phyloP scores from a whole-genome alignment of 2,329 filamentous ascomycete genomes.

The Fusarium ramigenum region DNA sequence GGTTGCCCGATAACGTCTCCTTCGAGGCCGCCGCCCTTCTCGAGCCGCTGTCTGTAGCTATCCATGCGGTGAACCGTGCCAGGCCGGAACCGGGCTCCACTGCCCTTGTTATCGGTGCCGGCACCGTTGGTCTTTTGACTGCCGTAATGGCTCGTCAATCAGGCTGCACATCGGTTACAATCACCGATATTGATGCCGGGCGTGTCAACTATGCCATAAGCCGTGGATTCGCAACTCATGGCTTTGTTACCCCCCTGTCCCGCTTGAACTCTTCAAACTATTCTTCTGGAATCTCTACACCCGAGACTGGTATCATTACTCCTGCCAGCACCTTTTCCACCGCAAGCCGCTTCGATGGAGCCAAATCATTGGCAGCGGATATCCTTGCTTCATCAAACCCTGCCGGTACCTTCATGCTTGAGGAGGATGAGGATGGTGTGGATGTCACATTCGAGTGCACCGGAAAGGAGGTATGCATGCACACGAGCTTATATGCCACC shows the following conservation, averaged over 20 bases:
- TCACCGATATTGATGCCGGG: constrained; percentile 68
- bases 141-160: constrained; percentile 70
- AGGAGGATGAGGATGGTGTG: constrained; percentile 73
- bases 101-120: constrained; percentile 71
- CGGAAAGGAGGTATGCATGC: constrained; percentile 78
- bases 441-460: constrained; percentile 81
- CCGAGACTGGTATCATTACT: constrained; percentile 51
- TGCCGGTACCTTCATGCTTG: constrained; percentile 42
- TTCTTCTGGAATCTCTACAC: constrained; percentile 60
- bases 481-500: constrained; percentile 77
- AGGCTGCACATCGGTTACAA: constrained; percentile 67
- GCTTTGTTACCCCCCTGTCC: constrained; percentile 61
- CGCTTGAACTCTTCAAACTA: constrained; percentile 55
- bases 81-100: constrained; percentile 61
- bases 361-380: constrained; percentile 60
- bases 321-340: constrained; percentile 57
- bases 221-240: constrained; percentile 68
- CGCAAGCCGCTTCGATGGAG: constrained; percentile 60
- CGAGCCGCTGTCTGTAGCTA: constrained; percentile 69
- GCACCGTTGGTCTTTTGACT: constrained; percentile 70
- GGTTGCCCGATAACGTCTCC: constrained; percentile 66
- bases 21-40: constrained; percentile 69
- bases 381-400: constrained; percentile 55
- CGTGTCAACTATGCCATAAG: constrained; percentile 68
- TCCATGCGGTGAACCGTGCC: constrained; percentile 68